Evolutionary conservation across 108 stramenopile species (phyloP).

Genomic region (Cyclotella kingstonii): DNA sequence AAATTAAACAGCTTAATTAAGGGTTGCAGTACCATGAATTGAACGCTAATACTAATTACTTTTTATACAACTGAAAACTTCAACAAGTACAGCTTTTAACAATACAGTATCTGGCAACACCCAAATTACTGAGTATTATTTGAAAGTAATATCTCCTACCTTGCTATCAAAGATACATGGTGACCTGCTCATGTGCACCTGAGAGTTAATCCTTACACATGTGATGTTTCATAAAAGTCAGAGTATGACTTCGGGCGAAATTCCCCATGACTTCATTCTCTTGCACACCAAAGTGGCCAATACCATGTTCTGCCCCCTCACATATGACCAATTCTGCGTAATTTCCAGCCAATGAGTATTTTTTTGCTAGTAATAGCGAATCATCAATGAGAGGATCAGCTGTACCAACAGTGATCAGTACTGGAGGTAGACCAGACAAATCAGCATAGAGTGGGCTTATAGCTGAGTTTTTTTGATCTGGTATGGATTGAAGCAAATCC

Average conservation of each 20-base stretch:
- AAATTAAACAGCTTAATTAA: too few species aligned
- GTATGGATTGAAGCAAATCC: neutral
- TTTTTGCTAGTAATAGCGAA: conserved; percentile 24
- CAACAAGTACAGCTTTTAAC: too few species aligned
- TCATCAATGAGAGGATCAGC: conserved; percentile 40
- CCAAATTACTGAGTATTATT: too few species aligned
- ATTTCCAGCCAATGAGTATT: conserved; percentile 15
- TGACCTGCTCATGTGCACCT: too few species aligned
- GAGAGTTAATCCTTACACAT: conserved; percentile 1
- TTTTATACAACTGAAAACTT: too few species aligned
- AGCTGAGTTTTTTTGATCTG: conserved; percentile 12
- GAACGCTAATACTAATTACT: too few species aligned
- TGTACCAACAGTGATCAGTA: conserved; percentile 32
- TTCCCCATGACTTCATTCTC: conserved; percentile 29
- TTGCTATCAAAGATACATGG: too few species aligned
- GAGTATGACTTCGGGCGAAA: conserved; percentile 20
- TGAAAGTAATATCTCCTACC: too few species aligned
- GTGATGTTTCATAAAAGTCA: conserved; percentile 24
- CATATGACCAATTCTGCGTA: conserved; percentile 19
- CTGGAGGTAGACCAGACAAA: conserved; percentile 35
- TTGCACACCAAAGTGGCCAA: conserved; percentile 41
- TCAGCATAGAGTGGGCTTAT: conserved; percentile 34
- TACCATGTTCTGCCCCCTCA: conserved; percentile 33
- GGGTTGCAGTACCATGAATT: too few species aligned
- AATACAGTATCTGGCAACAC: too few species aligned